Evolutionary conservation across 2,329 filamentous ascomycete genomes (phyloP), one percentile per base, ranked within the genome.

Genomic region (Fusarium sp.): DNA sequence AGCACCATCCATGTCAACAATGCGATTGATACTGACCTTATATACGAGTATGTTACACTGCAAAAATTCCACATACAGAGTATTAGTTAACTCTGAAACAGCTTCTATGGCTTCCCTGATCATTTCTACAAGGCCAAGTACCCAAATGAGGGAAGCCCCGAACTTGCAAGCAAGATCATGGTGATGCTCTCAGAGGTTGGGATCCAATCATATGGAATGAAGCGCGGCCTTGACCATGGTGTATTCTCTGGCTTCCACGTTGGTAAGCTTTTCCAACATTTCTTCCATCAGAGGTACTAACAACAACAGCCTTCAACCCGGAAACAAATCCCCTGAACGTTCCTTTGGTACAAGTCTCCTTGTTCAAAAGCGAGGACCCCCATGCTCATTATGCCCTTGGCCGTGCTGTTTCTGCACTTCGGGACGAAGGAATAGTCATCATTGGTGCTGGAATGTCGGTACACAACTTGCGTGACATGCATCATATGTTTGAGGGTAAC

Each of bases 401-500:
- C 2, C 83, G 86, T 58, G 90, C 91, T 3, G 81, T 94, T 3
- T 79, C 87, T 10, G 78, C 83, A n/a, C 83, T 94, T 2, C 86
- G 92, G 17, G 87, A 91, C 17, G 85, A 92, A 54, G 87, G 87
- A 19, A 83, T 93, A 51, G 82, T 90, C 48, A 88, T 94, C 61
- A 86, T 94, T 45, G 87, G 86, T 24, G 90, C 90, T 1, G 91
- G 91, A 13, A 93, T 93, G 90, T 89, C 90, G 1, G 91, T 92
- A 22, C 90, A 92, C 71, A 92, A 92, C 69, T 79, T 92, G 35
- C 82, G 86, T 2, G 87, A 91, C 15, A 80, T 81, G 68, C 62
- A 70, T 24, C 57, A 62, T 41, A 67, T 76, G 69, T 72, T 66
- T 14, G 68, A 73, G 41, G 82, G 81, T 9, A 77, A 82, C 45